A percentile compares a stretch with the other conserved stretches of the same genome.
Evolutionary conservation across 2,329 filamentous ascomycete species (phyloP).

Genomic region (Remersonia thermophila): DNA sequence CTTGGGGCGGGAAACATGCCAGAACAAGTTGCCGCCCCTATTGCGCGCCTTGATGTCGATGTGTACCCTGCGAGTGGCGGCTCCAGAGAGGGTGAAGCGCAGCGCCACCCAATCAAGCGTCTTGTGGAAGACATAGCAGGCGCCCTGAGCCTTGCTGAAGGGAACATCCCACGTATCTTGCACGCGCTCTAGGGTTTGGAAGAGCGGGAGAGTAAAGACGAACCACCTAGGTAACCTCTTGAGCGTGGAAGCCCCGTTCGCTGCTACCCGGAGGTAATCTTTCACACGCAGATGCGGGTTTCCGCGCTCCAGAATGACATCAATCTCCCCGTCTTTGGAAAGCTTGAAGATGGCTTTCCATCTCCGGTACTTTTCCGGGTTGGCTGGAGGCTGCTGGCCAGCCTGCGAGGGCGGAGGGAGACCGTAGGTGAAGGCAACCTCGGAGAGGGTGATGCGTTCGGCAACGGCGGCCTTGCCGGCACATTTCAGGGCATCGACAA

Average conservation of each 20-base stretch:
- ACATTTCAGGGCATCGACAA: conserved; percentile 52
- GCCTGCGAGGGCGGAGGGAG: neutral
- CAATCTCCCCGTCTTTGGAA: conserved; percentile 35
- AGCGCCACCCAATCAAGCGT: conserved; percentile 46
- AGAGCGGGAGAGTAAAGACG: conserved; percentile 50
- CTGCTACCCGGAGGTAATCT: conserved; percentile 44
- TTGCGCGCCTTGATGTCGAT: conserved; percentile 41
- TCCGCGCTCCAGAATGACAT: conserved; percentile 44
- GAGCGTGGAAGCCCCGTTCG: conserved; percentile 41
- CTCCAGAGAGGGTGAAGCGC: conserved; percentile 34
- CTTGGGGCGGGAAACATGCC: conserved; percentile 12
- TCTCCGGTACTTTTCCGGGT: too few species aligned
- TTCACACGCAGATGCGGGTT: conserved; percentile 57
- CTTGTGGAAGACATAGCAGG: conserved; percentile 39
- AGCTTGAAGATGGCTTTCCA: conserved; percentile 27
- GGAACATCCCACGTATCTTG: conserved; percentile 40
- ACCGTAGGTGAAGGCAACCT: conserved; percentile 60
- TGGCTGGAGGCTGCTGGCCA: too few species aligned
- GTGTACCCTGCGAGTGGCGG: conserved; percentile 23
- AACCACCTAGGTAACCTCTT: conserved; percentile 42
- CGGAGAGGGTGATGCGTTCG: conserved; percentile 47
- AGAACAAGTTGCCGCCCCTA: conserved; percentile 30
- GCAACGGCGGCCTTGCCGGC: conserved; percentile 42
- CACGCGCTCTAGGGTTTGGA: conserved; percentile 48
- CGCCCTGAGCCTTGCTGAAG: conserved; percentile 30